Percentiles rank a stretch among this genome's conserved stretches.
Conservation (phyloP, 805 yeast species). For the Ogataea saltuana region DNA sequence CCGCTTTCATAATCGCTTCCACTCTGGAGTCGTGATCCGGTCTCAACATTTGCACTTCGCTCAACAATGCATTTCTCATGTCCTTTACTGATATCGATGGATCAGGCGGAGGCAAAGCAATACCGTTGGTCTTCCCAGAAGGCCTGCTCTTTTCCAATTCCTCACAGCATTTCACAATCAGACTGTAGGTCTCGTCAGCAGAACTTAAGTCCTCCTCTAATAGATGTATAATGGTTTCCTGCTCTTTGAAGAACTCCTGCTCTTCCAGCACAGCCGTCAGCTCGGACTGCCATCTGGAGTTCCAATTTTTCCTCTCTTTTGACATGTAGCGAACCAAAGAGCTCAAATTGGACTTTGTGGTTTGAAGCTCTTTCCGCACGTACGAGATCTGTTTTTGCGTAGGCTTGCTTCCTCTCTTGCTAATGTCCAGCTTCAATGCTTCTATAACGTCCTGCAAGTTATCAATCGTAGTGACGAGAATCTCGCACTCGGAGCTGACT, state of each 20-base stretch:
- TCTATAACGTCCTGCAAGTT: constrained; percentile 92
- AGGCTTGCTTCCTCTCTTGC: constrained; percentile 85
- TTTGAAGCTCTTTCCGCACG: constrained; percentile 62
- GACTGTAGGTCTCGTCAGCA: constrained; percentile 76
- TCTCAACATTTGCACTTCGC: constrained; percentile 72
- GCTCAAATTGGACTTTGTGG: constrained; percentile 54
- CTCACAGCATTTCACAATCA: constrained; percentile 78
- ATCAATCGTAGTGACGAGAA: constrained; percentile 75
- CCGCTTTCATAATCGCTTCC: constrained; percentile 89
- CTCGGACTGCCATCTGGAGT: constrained; percentile 88
- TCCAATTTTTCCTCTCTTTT: constrained; percentile 82
- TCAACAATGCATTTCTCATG: constrained; percentile 73
- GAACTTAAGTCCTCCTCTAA: constrained; percentile 76
- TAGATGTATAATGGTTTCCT: constrained; percentile 81
- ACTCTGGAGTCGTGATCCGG: constrained; percentile 86
- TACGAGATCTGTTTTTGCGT: constrained; percentile 67
- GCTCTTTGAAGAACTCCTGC: constrained; percentile 87
- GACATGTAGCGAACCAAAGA: constrained; percentile 60
- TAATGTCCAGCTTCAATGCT: constrained; percentile 85
- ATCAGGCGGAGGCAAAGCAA: constrained; percentile 40
- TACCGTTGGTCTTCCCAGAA: constrained; percentile 30
- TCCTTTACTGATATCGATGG: constrained; percentile 64
- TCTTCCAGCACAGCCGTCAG: constrained; percentile 89
- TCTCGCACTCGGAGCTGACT: constrained; percentile 76
- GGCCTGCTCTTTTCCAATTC: constrained; percentile 69